phyloP scores from a whole-genome alignment of 1,139 yeast genomes.

The Zhuliangozyma blackwelliae region DNA sequence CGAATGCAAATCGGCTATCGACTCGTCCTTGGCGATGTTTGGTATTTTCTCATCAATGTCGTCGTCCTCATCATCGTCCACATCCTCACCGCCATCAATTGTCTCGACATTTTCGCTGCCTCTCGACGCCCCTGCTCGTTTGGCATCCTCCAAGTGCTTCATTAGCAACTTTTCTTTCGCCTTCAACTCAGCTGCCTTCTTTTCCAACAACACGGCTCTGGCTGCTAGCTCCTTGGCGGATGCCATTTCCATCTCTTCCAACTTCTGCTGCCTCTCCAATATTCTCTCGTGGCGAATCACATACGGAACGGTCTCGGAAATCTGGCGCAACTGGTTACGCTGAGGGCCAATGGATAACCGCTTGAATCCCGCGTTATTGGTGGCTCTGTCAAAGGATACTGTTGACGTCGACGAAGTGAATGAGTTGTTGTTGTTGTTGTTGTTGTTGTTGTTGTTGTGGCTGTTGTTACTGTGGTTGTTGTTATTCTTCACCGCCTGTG shows the following conservation, averaged over 20 bases:
- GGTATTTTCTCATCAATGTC: neutral
- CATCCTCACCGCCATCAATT: slow-evolving; percentile 4
- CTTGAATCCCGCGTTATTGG: slow-evolving; percentile 43
- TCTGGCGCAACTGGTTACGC: slow-evolving; percentile 65
- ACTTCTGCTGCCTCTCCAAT: slow-evolving; percentile 68
- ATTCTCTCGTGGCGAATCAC: slow-evolving; percentile 73
- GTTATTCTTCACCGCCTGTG: slow-evolving; percentile 19
- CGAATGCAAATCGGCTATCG: slow-evolving; percentile 52
- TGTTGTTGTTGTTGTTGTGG: slow-evolving; percentile 15
- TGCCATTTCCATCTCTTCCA: slow-evolving; percentile 74
- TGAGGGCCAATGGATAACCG: slow-evolving; percentile 58
- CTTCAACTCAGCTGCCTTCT: slow-evolving; percentile 70
- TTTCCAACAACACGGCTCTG: slow-evolving; percentile 73
- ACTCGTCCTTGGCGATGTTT: slow-evolving; percentile 38
- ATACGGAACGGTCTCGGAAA: slow-evolving; percentile 79
- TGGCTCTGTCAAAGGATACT: slow-evolving; percentile 23
- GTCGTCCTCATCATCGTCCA: neutral
- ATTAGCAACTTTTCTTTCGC: slow-evolving; percentile 54
- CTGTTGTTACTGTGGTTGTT: slow-evolving; percentile 14
- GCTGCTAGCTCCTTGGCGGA: slow-evolving; percentile 68
- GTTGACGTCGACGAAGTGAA: slow-evolving; percentile 32
- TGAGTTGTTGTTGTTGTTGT: slow-evolving; percentile 16
- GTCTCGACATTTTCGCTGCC: slow-evolving; percentile 3
- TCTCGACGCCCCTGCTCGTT: slow-evolving; percentile 1
- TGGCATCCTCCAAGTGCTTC: slow-evolving; percentile 28